Conservation (phyloP, 108 stramenopile genomes). For the Schizochytrium sp. region DNA sequence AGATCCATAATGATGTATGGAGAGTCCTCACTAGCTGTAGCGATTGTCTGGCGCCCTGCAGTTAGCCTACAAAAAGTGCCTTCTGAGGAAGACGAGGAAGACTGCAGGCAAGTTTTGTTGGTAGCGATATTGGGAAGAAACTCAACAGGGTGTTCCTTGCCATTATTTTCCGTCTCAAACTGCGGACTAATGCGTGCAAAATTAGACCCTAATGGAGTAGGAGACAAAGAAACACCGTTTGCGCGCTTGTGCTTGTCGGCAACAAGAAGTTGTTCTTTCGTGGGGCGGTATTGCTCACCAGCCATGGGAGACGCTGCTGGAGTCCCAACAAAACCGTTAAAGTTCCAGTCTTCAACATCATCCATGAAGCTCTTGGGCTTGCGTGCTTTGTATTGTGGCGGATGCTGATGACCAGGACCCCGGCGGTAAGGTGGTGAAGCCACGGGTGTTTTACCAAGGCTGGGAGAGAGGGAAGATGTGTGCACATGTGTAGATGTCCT, state of each 20-base stretch:
- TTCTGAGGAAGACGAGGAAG: slow-evolving; percentile 34
- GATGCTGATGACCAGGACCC: no score
- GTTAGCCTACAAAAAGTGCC: slow-evolving; percentile 57
- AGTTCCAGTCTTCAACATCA: no score
- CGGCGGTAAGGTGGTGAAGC: no score
- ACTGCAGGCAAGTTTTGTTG: slow-evolving; percentile 11
- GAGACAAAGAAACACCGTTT: not conserved
- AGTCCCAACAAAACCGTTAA: not conserved
- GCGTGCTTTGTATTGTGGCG: no score
- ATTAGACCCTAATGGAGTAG: slow-evolving; percentile 25
- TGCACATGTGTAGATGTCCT: no score
- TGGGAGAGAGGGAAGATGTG: no score
- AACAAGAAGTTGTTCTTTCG: not conserved
- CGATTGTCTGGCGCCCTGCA: not conserved
- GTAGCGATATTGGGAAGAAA: slow-evolving; percentile 45
- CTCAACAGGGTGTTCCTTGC: slow-evolving; percentile 21
- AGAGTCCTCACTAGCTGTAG: slow-evolving; percentile 33
- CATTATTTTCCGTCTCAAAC: slow-evolving; percentile 33
- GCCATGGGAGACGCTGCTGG: slow-evolving; percentile 34
- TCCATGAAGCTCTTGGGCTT: no score
- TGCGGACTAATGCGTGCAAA: not conserved
- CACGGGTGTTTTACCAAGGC: no score
- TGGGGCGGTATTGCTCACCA: not conserved
- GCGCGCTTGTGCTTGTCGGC: not conserved
- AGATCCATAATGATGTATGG: slow-evolving; percentile 54